Base-by-base conservation (phyloP, 441 rosid genomes). In the Erodium moschatum region DNA sequence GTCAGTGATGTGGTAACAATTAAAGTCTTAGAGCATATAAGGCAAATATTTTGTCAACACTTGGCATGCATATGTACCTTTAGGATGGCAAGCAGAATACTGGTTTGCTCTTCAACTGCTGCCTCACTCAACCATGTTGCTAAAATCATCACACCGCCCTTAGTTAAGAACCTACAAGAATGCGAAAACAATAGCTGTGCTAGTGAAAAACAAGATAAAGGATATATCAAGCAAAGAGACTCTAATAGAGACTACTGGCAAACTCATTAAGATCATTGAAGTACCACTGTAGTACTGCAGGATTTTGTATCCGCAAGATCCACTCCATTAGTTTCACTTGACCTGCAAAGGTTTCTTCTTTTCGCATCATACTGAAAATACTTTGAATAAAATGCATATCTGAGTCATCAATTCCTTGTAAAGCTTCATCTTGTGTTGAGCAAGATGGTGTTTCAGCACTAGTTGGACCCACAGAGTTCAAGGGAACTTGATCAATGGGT, bases 81-180 rank as follows among this genome's bases (percentile, higher is more conserved):
- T 46, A 95, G 87, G 70, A 88, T 82, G 72, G 85, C 83, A 81
- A 78, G 73, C 69, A 92, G 76, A 77, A 86, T 82, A 76, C 87
- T 90, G 24, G 95, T 90, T 81, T 95, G 97, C 78, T 95, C 97
- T 83, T 95, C 98, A 73, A 54, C 65, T 68, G 91, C 89, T 44
- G 96, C 98, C 84, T 85, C 86, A 81, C 87, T 88, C 84, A 95
- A 75, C 96, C 98, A 95, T 48, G 98, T 87, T 54, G 95, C 96
- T 78, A 95, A 77, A 72, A 92, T 90, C 90, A 95, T 89, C 69
- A 87, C 88, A 63, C 98, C 98, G 42, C 98, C 96, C 85, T 86
- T 85, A 70, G 80, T 77, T 77, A 92, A 79, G 84, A 95, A 92
- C 97, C 99, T 95, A 81, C 60, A 75, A 73, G 52, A 54, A 44